Conservation (phyloP, 2,329 filamentous ascomycete species). For the Ophiocordyceps robertsii region DNA sequence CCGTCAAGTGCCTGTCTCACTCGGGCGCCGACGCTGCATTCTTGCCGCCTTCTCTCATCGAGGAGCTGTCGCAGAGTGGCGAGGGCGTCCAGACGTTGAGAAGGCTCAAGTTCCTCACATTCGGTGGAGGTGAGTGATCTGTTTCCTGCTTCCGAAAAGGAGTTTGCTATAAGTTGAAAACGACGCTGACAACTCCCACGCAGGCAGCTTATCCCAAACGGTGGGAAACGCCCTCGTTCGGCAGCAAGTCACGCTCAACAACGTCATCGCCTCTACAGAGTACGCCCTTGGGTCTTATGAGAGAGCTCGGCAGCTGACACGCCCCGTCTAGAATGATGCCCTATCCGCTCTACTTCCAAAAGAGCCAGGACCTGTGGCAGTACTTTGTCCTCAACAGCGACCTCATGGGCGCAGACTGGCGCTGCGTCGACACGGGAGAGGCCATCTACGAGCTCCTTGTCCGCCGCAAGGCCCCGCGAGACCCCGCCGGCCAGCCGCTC, state of each 20-base stretch:
- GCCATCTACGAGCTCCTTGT: slow-evolving; percentile 12
- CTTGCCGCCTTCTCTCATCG: slow-evolving; percentile 25
- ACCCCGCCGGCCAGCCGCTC: slow-evolving; percentile 14
- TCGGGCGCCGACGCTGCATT: slow-evolving; percentile 13
- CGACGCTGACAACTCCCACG: background rate
- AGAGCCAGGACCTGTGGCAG: slow-evolving; percentile 21
- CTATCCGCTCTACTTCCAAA: slow-evolving; percentile 18
- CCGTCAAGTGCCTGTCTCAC: slow-evolving; percentile 16
- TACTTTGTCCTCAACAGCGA: slow-evolving; percentile 27
- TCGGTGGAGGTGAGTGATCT: slow-evolving; percentile 21
- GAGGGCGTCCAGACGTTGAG: slow-evolving; percentile 15
- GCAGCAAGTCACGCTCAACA: slow-evolving; percentile 18
- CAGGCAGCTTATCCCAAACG: slow-evolving; percentile 21
- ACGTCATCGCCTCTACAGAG: slow-evolving; percentile 29
- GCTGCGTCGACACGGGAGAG: slow-evolving; percentile 4
- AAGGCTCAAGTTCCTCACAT: slow-evolving; percentile 18
- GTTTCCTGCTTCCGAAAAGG: too few relatives aligned
- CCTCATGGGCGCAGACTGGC: slow-evolving; percentile 25
- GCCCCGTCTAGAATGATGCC: slow-evolving; percentile 15
- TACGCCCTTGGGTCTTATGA: slow-evolving; percentile 8
- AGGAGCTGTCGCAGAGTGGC: slow-evolving; percentile 23
- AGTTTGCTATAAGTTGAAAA: rapidly evolving
- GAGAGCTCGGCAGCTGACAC: background rate
- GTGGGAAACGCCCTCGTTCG: slow-evolving; percentile 22
- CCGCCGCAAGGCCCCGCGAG: slow-evolving; percentile 11